Evolutionary conservation across 805 yeast species (phyloP).

Genomic region (Pichia paraexigua): DNA sequence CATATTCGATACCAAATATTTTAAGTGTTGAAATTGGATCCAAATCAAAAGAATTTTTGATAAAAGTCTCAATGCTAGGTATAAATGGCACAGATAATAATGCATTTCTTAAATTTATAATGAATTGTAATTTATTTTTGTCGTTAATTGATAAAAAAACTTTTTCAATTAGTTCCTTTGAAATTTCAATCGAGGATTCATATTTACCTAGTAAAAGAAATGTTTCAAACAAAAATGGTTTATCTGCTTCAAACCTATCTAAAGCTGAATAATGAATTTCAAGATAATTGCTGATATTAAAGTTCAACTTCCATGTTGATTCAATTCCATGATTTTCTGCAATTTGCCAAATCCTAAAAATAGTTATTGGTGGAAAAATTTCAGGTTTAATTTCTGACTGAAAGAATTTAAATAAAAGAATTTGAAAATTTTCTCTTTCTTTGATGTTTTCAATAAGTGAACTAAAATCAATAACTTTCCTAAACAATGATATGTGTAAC

Average conservation of each 20-base stretch:
- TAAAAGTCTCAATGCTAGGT: neutral
- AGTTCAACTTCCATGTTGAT: neutral
- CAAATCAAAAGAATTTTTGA: neutral
- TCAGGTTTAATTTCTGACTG: neutral
- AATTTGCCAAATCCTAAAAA: neutral
- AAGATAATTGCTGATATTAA: neutral
- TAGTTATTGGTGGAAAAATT: neutral
- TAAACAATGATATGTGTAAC: neutral
- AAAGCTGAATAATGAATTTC: neutral
- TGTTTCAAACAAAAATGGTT: neutral
- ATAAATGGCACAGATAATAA: constrained; percentile 1
- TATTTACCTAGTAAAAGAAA: constrained; percentile 1
- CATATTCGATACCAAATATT: neutral
- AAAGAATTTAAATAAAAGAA: neutral
- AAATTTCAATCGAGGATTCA: constrained; percentile 1
- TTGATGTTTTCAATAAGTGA: neutral
- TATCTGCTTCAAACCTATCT: neutral
- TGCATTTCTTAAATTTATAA: neutral
- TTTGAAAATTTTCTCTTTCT: neutral
- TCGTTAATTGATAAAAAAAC: neutral
- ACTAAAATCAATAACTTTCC: neutral
- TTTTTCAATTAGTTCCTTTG: neutral
- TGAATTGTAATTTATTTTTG: neutral
- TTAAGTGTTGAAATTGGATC: neutral
- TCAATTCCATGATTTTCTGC: neutral